A percentile compares a stretch with the other conserved stretches of the same genome.
These are phyloP conservation scores for Tetragonia tetragonoides DNA, from an alignment of 148 eudicot species.

Conservation along the genomic window DNA sequence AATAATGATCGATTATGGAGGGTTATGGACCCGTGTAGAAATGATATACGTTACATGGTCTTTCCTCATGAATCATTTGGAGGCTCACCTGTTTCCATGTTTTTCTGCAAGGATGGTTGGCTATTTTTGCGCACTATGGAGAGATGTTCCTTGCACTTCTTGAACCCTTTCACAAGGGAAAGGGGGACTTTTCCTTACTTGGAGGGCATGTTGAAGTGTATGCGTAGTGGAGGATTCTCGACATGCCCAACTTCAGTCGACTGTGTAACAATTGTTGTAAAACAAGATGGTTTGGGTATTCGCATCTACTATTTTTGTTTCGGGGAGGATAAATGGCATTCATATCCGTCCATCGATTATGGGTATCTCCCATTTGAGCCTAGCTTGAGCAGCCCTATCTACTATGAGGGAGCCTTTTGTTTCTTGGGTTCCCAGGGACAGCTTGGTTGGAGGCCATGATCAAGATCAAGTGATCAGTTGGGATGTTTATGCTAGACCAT, in stretches of 20 bases:
- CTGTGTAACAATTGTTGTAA: conserved; percentile 1
- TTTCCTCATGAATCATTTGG: background rate
- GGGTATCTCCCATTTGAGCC: background rate
- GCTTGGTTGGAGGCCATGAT: background rate
- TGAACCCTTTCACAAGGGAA: conserved; percentile 6
- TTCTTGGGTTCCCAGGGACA: background rate
- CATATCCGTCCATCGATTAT: background rate
- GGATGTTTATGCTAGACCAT: background rate
- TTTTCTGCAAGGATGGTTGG: conserved; percentile 18
- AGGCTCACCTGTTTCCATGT: background rate
- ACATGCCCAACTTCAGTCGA: conserved; percentile 11
- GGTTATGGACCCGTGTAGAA: conserved; percentile 13
- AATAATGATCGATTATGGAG: background rate
- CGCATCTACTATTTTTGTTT: background rate
- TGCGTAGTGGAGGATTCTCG: conserved; percentile 1
- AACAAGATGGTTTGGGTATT: background rate
- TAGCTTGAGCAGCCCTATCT: background rate
- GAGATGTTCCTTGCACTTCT: background rate
- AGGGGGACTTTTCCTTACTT: background rate
- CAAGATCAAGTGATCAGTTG: background rate
- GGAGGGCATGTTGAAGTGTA: too few relatives aligned
- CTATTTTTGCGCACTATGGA: background rate
- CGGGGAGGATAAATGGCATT: background rate
- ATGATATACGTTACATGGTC: background rate
- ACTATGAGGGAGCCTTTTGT: conserved; percentile 2